These are phyloP conservation scores for Juncus effusus DNA, from an alignment of 176 grass and related monocot genomes.

Conservation along the genomic window DNA sequence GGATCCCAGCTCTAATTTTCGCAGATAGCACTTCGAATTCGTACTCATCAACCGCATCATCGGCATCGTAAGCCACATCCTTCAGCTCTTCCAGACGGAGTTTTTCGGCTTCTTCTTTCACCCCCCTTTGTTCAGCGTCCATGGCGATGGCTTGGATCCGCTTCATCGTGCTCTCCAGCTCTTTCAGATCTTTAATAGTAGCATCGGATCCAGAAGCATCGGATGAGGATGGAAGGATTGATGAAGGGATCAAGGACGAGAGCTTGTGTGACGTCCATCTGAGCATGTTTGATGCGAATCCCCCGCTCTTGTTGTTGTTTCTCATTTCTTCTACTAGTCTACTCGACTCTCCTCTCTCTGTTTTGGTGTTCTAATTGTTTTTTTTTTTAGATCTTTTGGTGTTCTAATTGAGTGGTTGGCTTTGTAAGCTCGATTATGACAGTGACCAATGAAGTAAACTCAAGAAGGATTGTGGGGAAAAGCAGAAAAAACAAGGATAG, in stretches of 20 bases:
- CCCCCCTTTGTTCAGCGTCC: background rate
- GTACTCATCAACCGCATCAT: too few species aligned
- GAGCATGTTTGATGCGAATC: background rate
- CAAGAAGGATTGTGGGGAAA: too few species aligned
- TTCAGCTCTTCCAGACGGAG: background rate
- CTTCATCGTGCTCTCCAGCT: slow-evolving; percentile 23
- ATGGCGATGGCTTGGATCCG: slow-evolving; percentile 10
- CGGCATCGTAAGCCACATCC: too few species aligned
- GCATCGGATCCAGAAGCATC: background rate
- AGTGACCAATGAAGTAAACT: too few species aligned
- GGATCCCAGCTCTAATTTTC: background rate
- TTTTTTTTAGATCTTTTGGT: too few species aligned
- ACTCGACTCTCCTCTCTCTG: too few species aligned
- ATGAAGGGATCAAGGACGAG: background rate
- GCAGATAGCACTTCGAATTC: background rate
- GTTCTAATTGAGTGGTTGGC: too few species aligned
- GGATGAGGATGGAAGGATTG: too few species aligned
- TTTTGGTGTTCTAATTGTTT: too few species aligned
- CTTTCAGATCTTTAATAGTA: background rate
- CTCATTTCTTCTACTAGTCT: background rate
- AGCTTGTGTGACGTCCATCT: slow-evolving; percentile 8
- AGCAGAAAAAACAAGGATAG: too few species aligned
- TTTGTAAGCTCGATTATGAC: too few species aligned
- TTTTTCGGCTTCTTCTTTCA: background rate
- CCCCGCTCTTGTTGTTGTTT: background rate